Evolutionary conservation across 202 grass and related monocot genomes (phyloP).

Genomic region (Digitaria exilis): DNA sequence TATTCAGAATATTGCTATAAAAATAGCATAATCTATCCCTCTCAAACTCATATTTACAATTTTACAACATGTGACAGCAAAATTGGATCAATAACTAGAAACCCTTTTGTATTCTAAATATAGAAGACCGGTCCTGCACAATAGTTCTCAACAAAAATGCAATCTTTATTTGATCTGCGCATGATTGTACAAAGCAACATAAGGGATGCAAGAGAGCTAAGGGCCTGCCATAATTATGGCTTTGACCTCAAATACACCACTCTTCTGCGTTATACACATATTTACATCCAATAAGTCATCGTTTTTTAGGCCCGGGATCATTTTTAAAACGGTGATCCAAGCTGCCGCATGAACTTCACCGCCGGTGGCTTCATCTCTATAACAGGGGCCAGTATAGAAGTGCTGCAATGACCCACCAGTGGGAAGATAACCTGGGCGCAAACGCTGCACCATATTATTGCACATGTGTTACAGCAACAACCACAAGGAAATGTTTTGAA

Average conservation of each 20-base stretch:
- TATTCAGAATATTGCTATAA: background rate
- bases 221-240: conserved; percentile 32
- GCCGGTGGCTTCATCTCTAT: conserved; percentile 5
- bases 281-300: conserved; percentile 39
- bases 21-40: background rate
- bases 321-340: conserved; percentile 34
- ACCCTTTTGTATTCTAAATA: conserved; percentile 4
- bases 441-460: conserved; percentile 30
- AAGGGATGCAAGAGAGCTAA: conserved; percentile 16
- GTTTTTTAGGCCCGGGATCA: background rate
- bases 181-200: conserved; percentile 31
- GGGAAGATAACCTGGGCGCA: background rate
- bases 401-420: conserved; percentile 6
- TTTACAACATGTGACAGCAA: background rate
- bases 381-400: conserved; percentile 28
- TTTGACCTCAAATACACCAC: conserved; percentile 33
- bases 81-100: background rate
- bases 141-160: conserved; percentile 7
- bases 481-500: background rate
- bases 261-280: conserved; percentile 41
- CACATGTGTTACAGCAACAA: conserved; percentile 4
- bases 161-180: conserved; percentile 32
- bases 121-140: background rate
- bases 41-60: background rate
- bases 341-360: conserved; percentile 17